Base-by-base conservation (phyloP, 1,284 basidiomycete genomes). In the Vanrija sp. region DNA sequence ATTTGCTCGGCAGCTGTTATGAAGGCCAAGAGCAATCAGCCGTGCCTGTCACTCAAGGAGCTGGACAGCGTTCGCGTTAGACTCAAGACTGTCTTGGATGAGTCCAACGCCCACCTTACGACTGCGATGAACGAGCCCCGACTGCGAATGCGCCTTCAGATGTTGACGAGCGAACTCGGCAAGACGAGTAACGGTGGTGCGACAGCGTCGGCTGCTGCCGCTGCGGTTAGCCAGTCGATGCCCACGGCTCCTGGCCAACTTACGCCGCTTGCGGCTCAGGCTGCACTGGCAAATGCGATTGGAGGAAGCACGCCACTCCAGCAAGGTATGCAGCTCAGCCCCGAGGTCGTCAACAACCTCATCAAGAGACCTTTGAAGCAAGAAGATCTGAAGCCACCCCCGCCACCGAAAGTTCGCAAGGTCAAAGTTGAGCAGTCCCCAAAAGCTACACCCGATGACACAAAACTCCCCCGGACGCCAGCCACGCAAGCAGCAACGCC, bases 341-440 rank as follows among this genome's bases (percentile, higher is more conserved):
- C 59, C 38, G 59, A 61, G 46, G 45, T 55, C 26, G 50, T 61
- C 44, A 61, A 61, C 55, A 61, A 57, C 48, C 54, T 61, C 40
- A 61, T 61, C 40, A 61, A 61, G 59, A 52, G 59, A 4, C 59
- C 59, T 12, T 40, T 61, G 16, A 61, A 61, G 59, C 59, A 57
- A 48, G 59, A 61, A 42, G 59, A 61, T 47, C 51, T 61, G n/a
- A 61, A 61, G 42, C 59, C 59, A 0, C 59, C 59, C 2, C 59
- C 59, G 1, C 51, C 54, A 5, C 59, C 59, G 1, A 57, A 57
- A 45, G 47, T 39, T n/a, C 51, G 51, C 26, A 52, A 52, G 44
- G 38, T 34, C 16, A 56, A 56, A 46, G 48, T 57, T 29, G 49
- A 43, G 28, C 51, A 48, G 19, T 53, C 51, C 14, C 55, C 55